Evolutionary conservation across 805 yeast genomes (phyloP), one percentile per base, ranked within the genome.

Genomic region (Zygoascus flipseniorum): DNA sequence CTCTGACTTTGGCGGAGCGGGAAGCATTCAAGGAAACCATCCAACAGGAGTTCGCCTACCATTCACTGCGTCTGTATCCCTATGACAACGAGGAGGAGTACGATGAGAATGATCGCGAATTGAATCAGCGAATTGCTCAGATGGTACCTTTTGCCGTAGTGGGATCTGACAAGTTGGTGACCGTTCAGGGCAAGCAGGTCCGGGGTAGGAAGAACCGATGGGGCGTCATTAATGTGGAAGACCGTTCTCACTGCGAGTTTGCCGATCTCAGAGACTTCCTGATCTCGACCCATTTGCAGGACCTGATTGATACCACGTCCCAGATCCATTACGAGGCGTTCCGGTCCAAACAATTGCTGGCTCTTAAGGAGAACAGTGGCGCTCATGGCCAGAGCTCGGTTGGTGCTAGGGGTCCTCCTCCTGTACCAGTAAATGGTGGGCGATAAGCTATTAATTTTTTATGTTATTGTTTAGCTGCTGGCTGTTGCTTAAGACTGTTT

Each of bases 201-300:
- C 85, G 92, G 63, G 97, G 97, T 50, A 83, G 98, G 72, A 83
- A 86, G 72, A 89, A 95, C 53, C 83, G 85, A 66, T 92, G 97
- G 96, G 97, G 97, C 23, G 78, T 85, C 16, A 85, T 92, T 65
- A 87, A 89, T 69, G 88, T 93, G 56, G 97, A 90, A 72, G 96
- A 93, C 72, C 89, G 88, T 52, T 80, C 85, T 52, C 98, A 93
- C 72, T 89, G 97, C 72, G 99, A 93, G 73, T 93, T 93, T 76
- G 88, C 89, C 41, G 89, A 88, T 63, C 81, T 93, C 66, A 82
- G 97, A 72, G 96, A 89, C 69, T 93, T 93, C 70, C 79, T 93
- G 65, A 89, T 96, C 47, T 83, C 97, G 74, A 89, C 98, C 8
- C 97, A 93, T 69, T 76, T 93, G 65, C 97, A 89, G 70, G 98